Evolutionary conservation across 2,329 filamentous ascomycete genomes (phyloP), one percentile per base, ranked within the genome.

Genomic region (Penicillium crustosum): DNA sequence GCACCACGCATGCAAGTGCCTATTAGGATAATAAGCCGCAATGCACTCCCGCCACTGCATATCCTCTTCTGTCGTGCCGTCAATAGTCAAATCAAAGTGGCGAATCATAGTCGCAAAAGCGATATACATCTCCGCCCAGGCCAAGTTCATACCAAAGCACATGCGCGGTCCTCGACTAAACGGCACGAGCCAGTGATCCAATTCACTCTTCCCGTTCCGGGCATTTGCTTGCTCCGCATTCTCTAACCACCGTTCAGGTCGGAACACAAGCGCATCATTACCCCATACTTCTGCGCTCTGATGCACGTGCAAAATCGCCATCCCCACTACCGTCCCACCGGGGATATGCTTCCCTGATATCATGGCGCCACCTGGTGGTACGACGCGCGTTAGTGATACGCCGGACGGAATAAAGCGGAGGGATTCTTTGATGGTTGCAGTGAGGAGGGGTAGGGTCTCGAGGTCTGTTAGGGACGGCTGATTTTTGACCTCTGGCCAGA

Each of bases 91-190:
- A 17, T 52, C 38, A 25, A 52, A 44, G 2, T 33, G 9, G 2
- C 49, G 15, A 10, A 52, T n/a, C 36, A 44, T 44, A 25, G 27
- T 42, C 9, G 49, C 38, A 4, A 52, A 44, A 25, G 49, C 38
- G 10, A 52, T 43, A 17, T 52, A 52, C 38, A 52, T 25, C 49
- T 52, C 49, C 6, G 49, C 49, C 36, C 39, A 43, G 4, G 49
- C 49, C 15, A 52, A 25, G 27, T 52, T 52, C 49, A 52, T 52
- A n/a, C 49, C 49, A 17, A 52, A 44, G 12, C 49, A 52, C 49
- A 52, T 52, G 4, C 49, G 49, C n/a, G 49, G 49, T 6, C 49
- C 49, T 1, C 49, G 36, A 43, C 49, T 44, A 15, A 52, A 52
- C 4, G 49, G 13, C 10, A 52, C 49, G 0, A 52, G 49, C 48